Evolutionary conservation across 176 grass and related monocot species (phyloP).

Genomic region (Alloteropsis semialata): DNA sequence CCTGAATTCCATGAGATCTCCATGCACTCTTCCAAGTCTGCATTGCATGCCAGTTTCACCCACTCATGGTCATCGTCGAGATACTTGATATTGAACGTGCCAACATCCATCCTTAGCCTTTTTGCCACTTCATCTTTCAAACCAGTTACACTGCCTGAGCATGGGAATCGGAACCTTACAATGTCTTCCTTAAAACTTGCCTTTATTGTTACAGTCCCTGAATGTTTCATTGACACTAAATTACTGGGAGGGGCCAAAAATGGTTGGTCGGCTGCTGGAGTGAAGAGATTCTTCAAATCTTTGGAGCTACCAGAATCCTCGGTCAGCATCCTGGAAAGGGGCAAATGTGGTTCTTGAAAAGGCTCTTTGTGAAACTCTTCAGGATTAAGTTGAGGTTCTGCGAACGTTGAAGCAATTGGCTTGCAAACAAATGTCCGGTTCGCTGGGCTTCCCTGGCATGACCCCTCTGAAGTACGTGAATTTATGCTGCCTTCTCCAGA

Average conservation of each 20-base stretch:
- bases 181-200: conserved; percentile 89
- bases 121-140: conserved; percentile 68
- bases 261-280: conserved; percentile 44
- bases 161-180: conserved; percentile 71
- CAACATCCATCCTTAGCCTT: conserved; percentile 77
- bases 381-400: conserved; percentile 36
- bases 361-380: conserved; percentile 38
- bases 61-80: conserved; percentile 95
- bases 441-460: conserved; percentile 63
- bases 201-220: conserved; percentile 70
- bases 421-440: conserved; percentile 47
- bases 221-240: conserved; percentile 39
- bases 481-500: conserved; percentile 79
- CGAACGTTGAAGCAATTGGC: conserved; percentile 50
- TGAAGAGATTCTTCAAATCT: conserved; percentile 75
- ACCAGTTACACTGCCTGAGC: conserved; percentile 39
- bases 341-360: conserved; percentile 51
- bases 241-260: conserved; percentile 32
- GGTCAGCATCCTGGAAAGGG: conserved; percentile 51
- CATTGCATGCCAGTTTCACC: conserved; percentile 75
- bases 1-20: conserved; percentile 66
- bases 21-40: conserved; percentile 92
- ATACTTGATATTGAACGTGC: conserved; percentile 85
- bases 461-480: conserved; percentile 71
- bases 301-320: conserved; percentile 83